A percentile compares a stretch with the other conserved stretches of the same genome.
phyloP scores from a whole-genome alignment of 805 yeast genomes.

The Kluyveromyces aestuarii region DNA sequence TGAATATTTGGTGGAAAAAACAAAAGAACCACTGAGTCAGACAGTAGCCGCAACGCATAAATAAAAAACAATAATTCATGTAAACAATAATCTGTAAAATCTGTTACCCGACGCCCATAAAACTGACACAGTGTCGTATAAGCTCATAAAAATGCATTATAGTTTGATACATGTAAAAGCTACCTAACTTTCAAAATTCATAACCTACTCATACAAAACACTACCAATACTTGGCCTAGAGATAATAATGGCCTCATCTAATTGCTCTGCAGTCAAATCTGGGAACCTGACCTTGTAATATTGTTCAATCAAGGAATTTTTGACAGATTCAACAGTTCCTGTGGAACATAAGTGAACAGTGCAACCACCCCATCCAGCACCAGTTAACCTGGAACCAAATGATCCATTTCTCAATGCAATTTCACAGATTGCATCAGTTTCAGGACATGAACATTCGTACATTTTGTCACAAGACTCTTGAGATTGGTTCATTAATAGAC shows the following conservation, averaged over 20 bases:
- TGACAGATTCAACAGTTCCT: slow-evolving; percentile 25
- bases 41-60: too few relatives aligned
- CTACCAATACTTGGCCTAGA: slow-evolving; percentile 51
- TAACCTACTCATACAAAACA: slow-evolving; percentile 15
- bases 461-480: slow-evolving; percentile 42
- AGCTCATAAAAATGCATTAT: too few relatives aligned
- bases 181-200: background rate
- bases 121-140: too few relatives aligned
- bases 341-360: slow-evolving; percentile 49
- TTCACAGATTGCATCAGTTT: slow-evolving; percentile 42
- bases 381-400: slow-evolving; percentile 62
- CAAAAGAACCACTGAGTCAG: too few relatives aligned
- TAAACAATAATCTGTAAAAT: too few relatives aligned
- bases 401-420: slow-evolving; percentile 51
- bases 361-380: slow-evolving; percentile 76
- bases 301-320: slow-evolving; percentile 39
- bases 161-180: background rate
- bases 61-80: too few relatives aligned
- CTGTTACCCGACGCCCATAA: too few relatives aligned
- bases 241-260: slow-evolving; percentile 43
- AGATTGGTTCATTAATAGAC: slow-evolving; percentile 48
- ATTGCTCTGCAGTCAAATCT: slow-evolving; percentile 34
- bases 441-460: slow-evolving; percentile 48
- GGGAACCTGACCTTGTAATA: slow-evolving; percentile 46
- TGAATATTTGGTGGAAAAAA: too few relatives aligned